Evolutionary conservation across 768 basidiomycete genomes (phyloP).

Genomic region (Amanita phalloides): DNA sequence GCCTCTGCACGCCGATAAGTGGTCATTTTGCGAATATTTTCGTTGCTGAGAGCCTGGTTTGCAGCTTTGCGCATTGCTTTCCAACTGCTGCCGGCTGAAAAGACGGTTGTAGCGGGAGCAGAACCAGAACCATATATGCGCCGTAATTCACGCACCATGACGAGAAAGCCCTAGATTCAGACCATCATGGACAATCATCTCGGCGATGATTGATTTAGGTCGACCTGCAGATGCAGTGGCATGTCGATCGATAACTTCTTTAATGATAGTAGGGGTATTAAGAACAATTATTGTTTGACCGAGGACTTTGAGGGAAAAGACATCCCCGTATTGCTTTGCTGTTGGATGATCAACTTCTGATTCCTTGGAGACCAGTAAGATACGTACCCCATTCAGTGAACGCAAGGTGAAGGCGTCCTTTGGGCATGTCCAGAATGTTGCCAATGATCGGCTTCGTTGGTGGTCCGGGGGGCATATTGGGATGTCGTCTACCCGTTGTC

Average conservation of each 20-base stretch:
- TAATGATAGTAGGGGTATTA: conserved; percentile 10
- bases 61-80: conserved; percentile 12
- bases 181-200: conserved; percentile 10
- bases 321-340: conserved; percentile 13
- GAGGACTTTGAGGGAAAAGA: conserved; percentile 12
- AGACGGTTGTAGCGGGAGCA: neutral
- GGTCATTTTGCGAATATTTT: conserved; percentile 10
- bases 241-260: conserved; percentile 15
- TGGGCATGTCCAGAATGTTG: conserved; percentile 14
- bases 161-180: conserved; percentile 12
- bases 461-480: conserved; percentile 16
- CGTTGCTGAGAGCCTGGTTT: conserved; percentile 7
- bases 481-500: neutral
- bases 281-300: conserved; percentile 16
- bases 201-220: conserved; percentile 10
- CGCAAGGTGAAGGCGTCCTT: conserved; percentile 12
- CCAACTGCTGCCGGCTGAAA: conserved; percentile 11
- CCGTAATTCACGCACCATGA: conserved; percentile 2
- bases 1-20: conserved; percentile 14
- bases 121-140: too few relatives aligned
- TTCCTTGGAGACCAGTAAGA: neutral
- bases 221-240: conserved; percentile 11
- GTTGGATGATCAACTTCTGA: neutral
- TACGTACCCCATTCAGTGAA: conserved; percentile 11
- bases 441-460: conserved; percentile 14